Evolutionary conservation across 1,139 yeast species (phyloP).

Genomic region (Diutina mesorugosa): DNA sequence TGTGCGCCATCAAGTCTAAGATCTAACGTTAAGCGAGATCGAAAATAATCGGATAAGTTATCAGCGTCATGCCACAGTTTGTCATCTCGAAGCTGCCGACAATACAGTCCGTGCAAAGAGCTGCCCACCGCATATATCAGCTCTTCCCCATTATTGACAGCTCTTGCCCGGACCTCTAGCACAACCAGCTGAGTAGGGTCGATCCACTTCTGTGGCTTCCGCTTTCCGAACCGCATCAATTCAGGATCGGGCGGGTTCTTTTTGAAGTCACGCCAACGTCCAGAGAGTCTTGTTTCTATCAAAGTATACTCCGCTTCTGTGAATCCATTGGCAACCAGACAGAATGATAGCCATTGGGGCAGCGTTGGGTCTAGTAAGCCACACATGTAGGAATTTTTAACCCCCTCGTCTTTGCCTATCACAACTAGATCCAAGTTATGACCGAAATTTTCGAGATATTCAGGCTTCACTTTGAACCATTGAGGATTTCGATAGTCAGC

Average conservation of each 20-base stretch:
- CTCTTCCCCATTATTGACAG: conserved; percentile 40
- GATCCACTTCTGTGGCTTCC: conserved; percentile 65
- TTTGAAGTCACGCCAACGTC: conserved; percentile 44
- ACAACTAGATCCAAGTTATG: conserved; percentile 73
- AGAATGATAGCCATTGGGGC: conserved; percentile 40
- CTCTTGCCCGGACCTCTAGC: conserved; percentile 75
- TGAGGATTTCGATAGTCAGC: conserved; percentile 45
- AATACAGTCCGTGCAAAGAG: conserved; percentile 69
- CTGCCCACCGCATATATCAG: conserved; percentile 48
- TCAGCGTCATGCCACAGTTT: conserved; percentile 45
- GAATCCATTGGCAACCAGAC: conserved; percentile 80
- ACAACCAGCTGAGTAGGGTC: conserved; percentile 68
- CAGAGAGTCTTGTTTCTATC: conserved; percentile 44
- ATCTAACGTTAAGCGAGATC: conserved; percentile 18
- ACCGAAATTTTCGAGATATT: conserved; percentile 75
- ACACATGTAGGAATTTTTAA: conserved; percentile 65
- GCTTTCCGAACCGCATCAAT: conserved; percentile 45
- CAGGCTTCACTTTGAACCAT: conserved; percentile 90
- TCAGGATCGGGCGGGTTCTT: conserved; percentile 25
- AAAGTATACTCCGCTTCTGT: conserved; percentile 45
- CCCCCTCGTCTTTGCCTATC: conserved; percentile 66
- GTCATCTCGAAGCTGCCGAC: conserved; percentile 56
- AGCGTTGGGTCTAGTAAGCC: conserved; percentile 37
- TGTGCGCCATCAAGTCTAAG: conserved; percentile 16
- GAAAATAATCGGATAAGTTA: conserved; percentile 40